Percentiles rank a stretch among this genome's conserved stretches.
These are phyloP conservation scores for Astrothelium macrocarpum DNA, from an alignment of 495 filamentous ascomycete species.

Conservation along the genomic window DNA sequence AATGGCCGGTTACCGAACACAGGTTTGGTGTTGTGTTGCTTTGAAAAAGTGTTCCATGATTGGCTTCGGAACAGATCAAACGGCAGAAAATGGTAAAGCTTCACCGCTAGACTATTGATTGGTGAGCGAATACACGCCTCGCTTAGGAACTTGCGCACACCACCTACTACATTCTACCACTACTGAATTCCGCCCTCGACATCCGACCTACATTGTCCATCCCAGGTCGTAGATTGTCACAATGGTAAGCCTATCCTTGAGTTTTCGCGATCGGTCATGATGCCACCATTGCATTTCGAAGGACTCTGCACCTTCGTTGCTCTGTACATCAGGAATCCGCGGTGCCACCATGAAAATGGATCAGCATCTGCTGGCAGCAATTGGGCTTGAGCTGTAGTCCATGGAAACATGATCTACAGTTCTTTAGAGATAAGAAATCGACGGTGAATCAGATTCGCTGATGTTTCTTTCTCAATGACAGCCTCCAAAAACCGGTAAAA, in stretches of 20 bases:
- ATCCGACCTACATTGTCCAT: background rate
- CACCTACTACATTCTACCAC: background rate
- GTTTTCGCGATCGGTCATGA: background rate
- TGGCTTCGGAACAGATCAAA: background rate
- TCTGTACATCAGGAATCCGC: background rate
- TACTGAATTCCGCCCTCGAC: background rate
- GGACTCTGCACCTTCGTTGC: background rate
- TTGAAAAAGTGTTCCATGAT: no score
- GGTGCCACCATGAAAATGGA: background rate
- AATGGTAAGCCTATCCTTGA: background rate
- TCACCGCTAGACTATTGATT: background rate
- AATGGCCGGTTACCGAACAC: no score
- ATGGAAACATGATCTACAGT: background rate
- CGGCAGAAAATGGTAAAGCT: background rate
- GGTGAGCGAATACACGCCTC: background rate
- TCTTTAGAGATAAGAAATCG: conserved; percentile 73
- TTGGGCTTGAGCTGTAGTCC: background rate
- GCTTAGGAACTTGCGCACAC: background rate
- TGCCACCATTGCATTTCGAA: background rate
- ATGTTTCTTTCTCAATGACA: conserved; percentile 97
- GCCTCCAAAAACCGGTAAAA: conserved; percentile 96
- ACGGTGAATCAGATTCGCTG: conserved; percentile 77
- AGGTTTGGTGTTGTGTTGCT: no score
- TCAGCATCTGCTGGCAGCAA: background rate
- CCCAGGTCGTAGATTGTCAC: background rate